A percentile compares a stretch with the other conserved stretches of the same genome.
phyloP scores from a whole-genome alignment of 2,329 filamentous ascomycete genomes.

The Fusarium metavorans region DNA sequence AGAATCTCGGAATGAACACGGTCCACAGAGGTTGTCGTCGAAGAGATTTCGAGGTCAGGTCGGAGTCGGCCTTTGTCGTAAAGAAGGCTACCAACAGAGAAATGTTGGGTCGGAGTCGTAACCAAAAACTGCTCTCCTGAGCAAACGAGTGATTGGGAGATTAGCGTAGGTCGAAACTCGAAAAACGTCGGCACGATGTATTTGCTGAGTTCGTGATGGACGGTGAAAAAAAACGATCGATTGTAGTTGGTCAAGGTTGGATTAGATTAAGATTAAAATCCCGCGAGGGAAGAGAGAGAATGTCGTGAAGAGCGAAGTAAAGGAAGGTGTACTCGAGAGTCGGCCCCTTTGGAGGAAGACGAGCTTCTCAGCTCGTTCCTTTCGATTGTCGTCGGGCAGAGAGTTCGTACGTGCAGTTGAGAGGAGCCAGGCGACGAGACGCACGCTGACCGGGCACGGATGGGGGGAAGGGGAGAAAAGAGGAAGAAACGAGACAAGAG shows the following conservation, averaged over 20 bases:
- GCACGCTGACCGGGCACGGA: slow-evolving; percentile 43
- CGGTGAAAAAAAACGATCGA: slow-evolving; percentile 34
- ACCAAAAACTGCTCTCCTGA: slow-evolving; percentile 47
- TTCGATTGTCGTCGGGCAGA: slow-evolving; percentile 39
- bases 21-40: slow-evolving; percentile 19
- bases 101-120: slow-evolving; percentile 47
- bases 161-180: slow-evolving; percentile 32
- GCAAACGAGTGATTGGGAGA: slow-evolving; percentile 36
- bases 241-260: slow-evolving; percentile 39
- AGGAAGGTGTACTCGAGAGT: slow-evolving; percentile 36
- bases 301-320: slow-evolving; percentile 33
- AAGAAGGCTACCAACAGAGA: slow-evolving; percentile 40
- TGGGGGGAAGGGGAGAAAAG: slow-evolving; percentile 24
- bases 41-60: slow-evolving; percentile 1
- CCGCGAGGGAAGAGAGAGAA: slow-evolving; percentile 33
- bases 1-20: slow-evolving; percentile 21
- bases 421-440: slow-evolving; percentile 41
- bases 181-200: slow-evolving; percentile 16
- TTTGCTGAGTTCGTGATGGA: slow-evolving; percentile 25
- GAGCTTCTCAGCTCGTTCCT: slow-evolving; percentile 41
- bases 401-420: slow-evolving; percentile 27
- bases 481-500: slow-evolving; percentile 28
- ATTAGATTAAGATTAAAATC: slow-evolving; percentile 46
- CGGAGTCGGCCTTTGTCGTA: slow-evolving; percentile 15
- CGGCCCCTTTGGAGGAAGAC: slow-evolving; percentile 27